Evolutionary conservation across 2,329 filamentous ascomycete species (phyloP).

Genomic region (Mycosphaerella sp.): DNA sequence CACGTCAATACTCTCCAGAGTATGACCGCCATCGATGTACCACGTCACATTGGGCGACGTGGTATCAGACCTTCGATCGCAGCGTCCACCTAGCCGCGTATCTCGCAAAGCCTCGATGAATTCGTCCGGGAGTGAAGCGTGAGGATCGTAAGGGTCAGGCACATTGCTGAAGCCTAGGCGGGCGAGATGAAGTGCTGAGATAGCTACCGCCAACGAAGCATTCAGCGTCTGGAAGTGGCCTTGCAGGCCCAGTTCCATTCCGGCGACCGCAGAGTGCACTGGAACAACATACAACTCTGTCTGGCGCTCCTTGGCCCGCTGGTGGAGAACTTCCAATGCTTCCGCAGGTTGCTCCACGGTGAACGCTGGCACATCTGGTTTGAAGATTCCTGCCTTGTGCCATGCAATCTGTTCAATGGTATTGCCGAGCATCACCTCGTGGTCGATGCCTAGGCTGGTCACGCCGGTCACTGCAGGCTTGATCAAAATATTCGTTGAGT

Average conservation of each 20-base stretch:
- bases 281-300: conserved; percentile 45
- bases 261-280: conserved; percentile 43
- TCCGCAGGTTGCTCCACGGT: conserved; percentile 52
- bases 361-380: conserved; percentile 56
- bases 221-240: conserved; percentile 59
- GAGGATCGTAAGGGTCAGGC: conserved; percentile 36
- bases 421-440: conserved; percentile 70
- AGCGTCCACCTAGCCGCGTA: conserved; percentile 67
- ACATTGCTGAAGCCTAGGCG: conserved; percentile 38
- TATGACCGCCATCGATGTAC: conserved; percentile 86
- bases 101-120: conserved; percentile 60
- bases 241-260: conserved; percentile 51
- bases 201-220: conserved; percentile 53
- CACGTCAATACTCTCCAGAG: conserved; percentile 70
- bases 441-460: conserved; percentile 77
- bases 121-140: conserved; percentile 49
- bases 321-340: conserved; percentile 51
- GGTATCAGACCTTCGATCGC: conserved; percentile 58
- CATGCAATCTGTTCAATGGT: conserved; percentile 79
- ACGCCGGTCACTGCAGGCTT: conserved; percentile 66
- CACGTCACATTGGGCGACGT: conserved; percentile 53
- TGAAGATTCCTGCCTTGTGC: conserved; percentile 89
- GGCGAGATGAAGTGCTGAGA: conserved; percentile 54
- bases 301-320: conserved; percentile 48
- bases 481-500: conserved; percentile 79